Conservation (phyloP, 2,329 filamentous ascomycete species). For the Penicillium expansum region DNA sequence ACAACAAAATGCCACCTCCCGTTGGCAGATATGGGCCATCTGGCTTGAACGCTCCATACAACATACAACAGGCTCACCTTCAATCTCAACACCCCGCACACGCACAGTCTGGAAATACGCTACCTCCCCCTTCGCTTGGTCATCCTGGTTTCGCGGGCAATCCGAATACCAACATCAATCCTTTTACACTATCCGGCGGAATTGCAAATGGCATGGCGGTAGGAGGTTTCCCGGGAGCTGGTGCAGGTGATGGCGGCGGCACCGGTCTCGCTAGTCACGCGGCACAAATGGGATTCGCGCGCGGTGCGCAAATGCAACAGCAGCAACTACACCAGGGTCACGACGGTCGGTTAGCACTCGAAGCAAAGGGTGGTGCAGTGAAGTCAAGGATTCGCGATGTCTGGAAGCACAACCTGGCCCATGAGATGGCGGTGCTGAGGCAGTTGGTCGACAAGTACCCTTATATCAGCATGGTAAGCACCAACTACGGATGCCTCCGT, state of each 20-base stretch:
- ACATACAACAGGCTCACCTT: constrained; percentile 49
- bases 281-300: constrained; percentile 81
- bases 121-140: constrained; percentile 59
- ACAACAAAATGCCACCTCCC: constrained; percentile 55
- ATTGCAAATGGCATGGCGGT: constrained; percentile 57
- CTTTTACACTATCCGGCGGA: constrained; percentile 56
- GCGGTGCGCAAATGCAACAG: constrained; percentile 65
- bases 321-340: constrained; percentile 51
- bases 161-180: constrained; percentile 65
- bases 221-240: constrained; percentile 55
- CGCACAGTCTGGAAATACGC: constrained; percentile 47
- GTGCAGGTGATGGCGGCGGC: constrained; percentile 54
- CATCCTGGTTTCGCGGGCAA: constrained; percentile 67
- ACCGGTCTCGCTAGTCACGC: constrained; percentile 82
- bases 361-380: constrained; percentile 55
- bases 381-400: constrained; percentile 90
- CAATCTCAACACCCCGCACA: constrained; percentile 38
- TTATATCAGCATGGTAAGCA: constrained; percentile 91
- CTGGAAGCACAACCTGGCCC: constrained; percentile 86
- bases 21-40: constrained; percentile 58
- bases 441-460: constrained; percentile 85
- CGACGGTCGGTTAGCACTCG: constrained; percentile 54
- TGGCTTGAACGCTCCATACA: constrained; percentile 59
- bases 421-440: constrained; percentile 84
- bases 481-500: not conserved